Evolutionary conservation across 768 basidiomycete genomes (phyloP), one percentile per base, ranked within the genome.

Genomic region (Lentinula sp.): DNA sequence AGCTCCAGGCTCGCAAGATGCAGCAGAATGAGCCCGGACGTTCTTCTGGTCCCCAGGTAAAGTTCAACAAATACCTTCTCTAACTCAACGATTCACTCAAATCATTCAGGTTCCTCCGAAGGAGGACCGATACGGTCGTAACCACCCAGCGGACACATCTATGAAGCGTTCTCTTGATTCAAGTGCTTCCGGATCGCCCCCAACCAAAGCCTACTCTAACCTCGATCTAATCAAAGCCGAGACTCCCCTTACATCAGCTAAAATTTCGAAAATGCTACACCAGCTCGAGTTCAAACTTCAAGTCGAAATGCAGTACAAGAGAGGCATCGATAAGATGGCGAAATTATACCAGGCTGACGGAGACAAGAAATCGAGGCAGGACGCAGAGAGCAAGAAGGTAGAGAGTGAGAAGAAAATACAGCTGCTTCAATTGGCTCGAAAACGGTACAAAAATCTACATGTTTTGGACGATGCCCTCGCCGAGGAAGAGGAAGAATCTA

Each of bases 261-360:
- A 96, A 79, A 98, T 99, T 72, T 92, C 94, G 45, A 86, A 86
- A 66, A 98, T 98, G 95, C 85, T 98, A 54, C 95, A 98, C 74
- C 95, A 98, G 74, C 87, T 99, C 63, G 95, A 98, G 75, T 99
- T 98, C 85, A 99, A 99, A 77, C 86, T 98, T 59, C 93, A 96
- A 73, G 93, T 99, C 65, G 97, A 99, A 76, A 85, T 90, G 77
- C 95, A 98, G 76, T 98, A 98, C 80, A 96, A 95, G 80, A 84
- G 88, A 72, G 97, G 97, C 45, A 97, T 98, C 65, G 95, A 98
- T 76, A 98, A 98, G 79, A 99, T 99, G 97, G 91, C 89, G 41
- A 95, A 91, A 74, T 81, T 98, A 36, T 98, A 98, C 72, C 87
- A 93, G 68, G 92, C 90, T 5, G 97, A 99, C 69, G 96, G 95